These are phyloP conservation scores for Dendrobium chrysotoxum DNA, from an alignment of 106 monocot genomes.

Conservation along the genomic window DNA sequence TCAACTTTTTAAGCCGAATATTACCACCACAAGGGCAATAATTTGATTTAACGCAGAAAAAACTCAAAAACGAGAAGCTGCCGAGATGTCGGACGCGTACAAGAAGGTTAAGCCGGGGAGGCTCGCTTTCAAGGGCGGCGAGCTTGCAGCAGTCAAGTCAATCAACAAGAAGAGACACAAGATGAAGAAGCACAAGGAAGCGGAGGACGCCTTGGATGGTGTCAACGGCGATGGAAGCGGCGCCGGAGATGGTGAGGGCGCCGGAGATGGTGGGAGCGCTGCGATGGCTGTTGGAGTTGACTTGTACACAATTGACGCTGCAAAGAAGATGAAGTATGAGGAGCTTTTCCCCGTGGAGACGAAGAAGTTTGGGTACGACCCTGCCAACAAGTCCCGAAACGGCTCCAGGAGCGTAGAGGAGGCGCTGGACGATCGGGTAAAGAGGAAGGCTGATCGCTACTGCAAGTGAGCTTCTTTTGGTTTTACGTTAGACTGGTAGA, in stretches of 20 bases:
- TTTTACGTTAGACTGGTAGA: neutral
- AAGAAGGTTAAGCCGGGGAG: slow-evolving; percentile 65
- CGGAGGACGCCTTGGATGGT: neutral
- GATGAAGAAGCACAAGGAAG: slow-evolving; percentile 11
- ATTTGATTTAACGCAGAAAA: no score
- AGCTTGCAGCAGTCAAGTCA: slow-evolving; percentile 50
- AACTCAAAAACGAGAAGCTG: no score
- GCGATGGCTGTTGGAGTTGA: slow-evolving; percentile 15
- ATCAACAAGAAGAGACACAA: slow-evolving; percentile 58
- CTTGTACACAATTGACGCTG: slow-evolving; percentile 83
- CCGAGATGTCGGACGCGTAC: slow-evolving; percentile 61
- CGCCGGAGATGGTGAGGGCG: slow-evolving; percentile 5
- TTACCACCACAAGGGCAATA: no score
- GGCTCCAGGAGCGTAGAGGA: slow-evolving; percentile 54
- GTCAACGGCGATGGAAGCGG: slow-evolving; percentile 5
- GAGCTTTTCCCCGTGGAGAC: slow-evolving; percentile 95
- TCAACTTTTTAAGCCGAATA: no score
- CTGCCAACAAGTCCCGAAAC: slow-evolving; percentile 44
- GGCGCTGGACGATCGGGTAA: slow-evolving; percentile 81
- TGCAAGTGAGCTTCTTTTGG: slow-evolving; percentile 64
- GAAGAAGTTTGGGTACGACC: slow-evolving; percentile 82
- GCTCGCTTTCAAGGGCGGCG: slow-evolving; percentile 84
- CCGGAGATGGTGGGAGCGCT: slow-evolving; percentile 9
- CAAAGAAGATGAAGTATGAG: slow-evolving; percentile 99
- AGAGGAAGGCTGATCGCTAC: slow-evolving; percentile 96